phyloP scores from a whole-genome alignment of 371 early-diverging fungal genomes.

The Chytridiales sp. region DNA sequence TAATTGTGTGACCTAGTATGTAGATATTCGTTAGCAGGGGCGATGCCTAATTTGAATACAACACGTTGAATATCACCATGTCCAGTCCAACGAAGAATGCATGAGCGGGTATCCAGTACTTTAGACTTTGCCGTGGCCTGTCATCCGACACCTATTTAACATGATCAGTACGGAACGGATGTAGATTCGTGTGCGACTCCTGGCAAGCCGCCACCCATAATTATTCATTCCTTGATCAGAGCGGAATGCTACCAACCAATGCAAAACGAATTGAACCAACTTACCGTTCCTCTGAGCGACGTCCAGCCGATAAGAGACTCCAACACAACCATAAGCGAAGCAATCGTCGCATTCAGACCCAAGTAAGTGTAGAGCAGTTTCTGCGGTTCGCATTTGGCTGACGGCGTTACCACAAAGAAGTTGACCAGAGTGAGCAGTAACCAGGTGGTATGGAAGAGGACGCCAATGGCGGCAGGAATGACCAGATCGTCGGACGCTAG shows the following conservation, averaged over 20 bases:
- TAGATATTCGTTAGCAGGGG: constrained; percentile 11
- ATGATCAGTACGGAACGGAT: not conserved
- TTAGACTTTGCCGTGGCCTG: not conserved
- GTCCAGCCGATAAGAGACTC: constrained; percentile 22
- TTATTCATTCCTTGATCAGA: too few relatives aligned
- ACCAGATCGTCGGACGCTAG: constrained; percentile 38
- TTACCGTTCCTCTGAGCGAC: constrained; percentile 34
- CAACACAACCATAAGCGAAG: constrained; percentile 11
- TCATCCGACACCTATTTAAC: constrained; percentile 5
- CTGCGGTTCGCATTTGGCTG: constrained; percentile 10
- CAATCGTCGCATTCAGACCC: constrained; percentile 10
- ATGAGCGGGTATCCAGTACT: constrained; percentile 8
- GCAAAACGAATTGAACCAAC: too few relatives aligned
- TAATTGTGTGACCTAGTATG: constrained; percentile 24
- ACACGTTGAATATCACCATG: constrained; percentile 9
- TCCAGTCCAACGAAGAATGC: not conserved
- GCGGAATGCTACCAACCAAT: too few relatives aligned
- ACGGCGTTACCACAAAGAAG: constrained; percentile 5
- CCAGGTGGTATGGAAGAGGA: constrained; percentile 16
- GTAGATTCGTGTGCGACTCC: not conserved
- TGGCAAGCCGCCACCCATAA: constrained; percentile 8
- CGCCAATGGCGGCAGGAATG: constrained; percentile 32
- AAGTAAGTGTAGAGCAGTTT: constrained; percentile 21
- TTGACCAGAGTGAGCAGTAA: constrained; percentile 18
- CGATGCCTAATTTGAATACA: not conserved